Conservation (phyloP, 1,284 basidiomycete genomes). For the Athelia sp. region DNA sequence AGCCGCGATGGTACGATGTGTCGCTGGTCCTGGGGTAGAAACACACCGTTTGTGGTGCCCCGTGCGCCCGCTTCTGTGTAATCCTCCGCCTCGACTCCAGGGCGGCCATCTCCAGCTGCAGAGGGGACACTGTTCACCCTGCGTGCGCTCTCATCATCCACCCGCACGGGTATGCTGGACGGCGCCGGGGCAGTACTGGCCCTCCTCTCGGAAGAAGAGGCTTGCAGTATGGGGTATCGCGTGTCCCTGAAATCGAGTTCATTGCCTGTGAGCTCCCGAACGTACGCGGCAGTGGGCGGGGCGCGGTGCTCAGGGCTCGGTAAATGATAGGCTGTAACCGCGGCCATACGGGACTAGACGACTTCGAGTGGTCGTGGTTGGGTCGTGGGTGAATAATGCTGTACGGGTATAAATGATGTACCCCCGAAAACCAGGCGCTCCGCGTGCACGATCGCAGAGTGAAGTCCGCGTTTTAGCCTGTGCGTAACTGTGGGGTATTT, state of each 20-base stretch:
- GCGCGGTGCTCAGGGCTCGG: constrained; percentile 26
- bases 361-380: constrained; percentile 6
- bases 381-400: constrained; percentile 11
- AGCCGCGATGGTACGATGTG: constrained; percentile 25
- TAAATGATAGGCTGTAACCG: constrained; percentile 20
- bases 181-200: constrained; percentile 16
- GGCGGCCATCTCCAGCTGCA: constrained; percentile 3
- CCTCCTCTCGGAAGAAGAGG: constrained; percentile 21
- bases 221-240: constrained; percentile 47
- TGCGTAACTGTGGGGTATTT: too few relatives aligned
- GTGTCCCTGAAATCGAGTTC: constrained; percentile 59
- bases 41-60: constrained; percentile 1
- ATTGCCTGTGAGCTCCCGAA: constrained; percentile 45
- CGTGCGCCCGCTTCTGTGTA: background rate
- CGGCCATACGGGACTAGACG: constrained; percentile 37
- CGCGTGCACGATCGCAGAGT: too few relatives aligned
- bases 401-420: constrained; percentile 1
- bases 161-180: background rate
- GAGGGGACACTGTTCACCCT: constrained; percentile 10
- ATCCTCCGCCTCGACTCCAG: background rate
- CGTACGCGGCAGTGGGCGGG: constrained; percentile 30
- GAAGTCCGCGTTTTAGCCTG: background rate
- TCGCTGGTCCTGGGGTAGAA: constrained; percentile 22
- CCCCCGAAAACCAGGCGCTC: too few relatives aligned
- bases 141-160: background rate